Evolutionary conservation across 805 yeast species (phyloP).

Genomic region (Isabelozyma heimii): DNA sequence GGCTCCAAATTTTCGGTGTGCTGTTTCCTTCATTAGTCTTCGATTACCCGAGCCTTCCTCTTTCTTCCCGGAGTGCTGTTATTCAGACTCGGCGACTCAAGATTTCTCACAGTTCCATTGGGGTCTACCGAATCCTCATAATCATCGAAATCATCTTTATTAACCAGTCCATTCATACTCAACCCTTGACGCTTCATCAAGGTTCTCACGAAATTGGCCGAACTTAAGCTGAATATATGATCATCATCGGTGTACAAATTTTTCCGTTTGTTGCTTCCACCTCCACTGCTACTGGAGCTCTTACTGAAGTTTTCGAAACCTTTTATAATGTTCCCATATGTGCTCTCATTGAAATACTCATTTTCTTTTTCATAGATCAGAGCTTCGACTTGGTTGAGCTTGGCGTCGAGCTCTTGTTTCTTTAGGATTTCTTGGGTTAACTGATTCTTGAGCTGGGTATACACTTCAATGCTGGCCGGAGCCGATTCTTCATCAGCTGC

Average conservation of each 20-base stretch:
- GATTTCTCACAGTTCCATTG: slow-evolving; percentile 3
- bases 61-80: slow-evolving; percentile 20
- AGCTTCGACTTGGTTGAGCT: slow-evolving; percentile 66
- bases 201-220: slow-evolving; percentile 60
- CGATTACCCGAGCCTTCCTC: slow-evolving; percentile 24
- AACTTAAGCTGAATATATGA: slow-evolving; percentile 74
- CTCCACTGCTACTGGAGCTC: slow-evolving; percentile 17
- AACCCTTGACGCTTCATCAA: slow-evolving; percentile 40
- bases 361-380: slow-evolving; percentile 76
- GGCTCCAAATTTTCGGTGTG: too few relatives aligned
- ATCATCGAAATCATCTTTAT: slow-evolving; percentile 36
- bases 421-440: slow-evolving; percentile 60
- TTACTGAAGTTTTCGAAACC: slow-evolving; percentile 85
- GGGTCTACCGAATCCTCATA: slow-evolving; percentile 35
- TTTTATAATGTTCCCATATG: slow-evolving; percentile 78
- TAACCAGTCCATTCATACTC: neutral
- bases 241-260: slow-evolving; percentile 67
- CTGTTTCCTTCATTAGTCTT: slow-evolving; percentile 12
- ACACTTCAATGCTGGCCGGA: slow-evolving; percentile 39
- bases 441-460: slow-evolving; percentile 63
- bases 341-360: slow-evolving; percentile 69
- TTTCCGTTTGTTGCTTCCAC: slow-evolving; percentile 43
- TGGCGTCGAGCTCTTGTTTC: slow-evolving; percentile 64
- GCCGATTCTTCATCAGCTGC: neutral
- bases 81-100: neutral